Evolutionary conservation across 2,329 filamentous ascomycete species (phyloP), one percentile per base, ranked within the genome.

Genomic region (Cryphonectria japonica): DNA sequence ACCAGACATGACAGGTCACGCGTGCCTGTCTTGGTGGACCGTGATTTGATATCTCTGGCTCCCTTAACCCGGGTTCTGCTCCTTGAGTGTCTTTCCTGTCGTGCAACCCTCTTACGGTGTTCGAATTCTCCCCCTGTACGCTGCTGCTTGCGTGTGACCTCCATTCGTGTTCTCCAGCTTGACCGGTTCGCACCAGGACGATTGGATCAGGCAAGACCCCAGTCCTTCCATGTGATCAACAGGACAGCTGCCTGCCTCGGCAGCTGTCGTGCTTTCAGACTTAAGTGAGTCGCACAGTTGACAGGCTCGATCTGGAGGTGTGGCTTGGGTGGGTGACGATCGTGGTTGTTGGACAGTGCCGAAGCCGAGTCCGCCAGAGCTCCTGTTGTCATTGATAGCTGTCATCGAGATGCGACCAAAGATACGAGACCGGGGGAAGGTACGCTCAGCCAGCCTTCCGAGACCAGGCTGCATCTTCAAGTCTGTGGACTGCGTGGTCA

Each of bases 1-100:
- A 39, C 19, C 46, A 50, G 32, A n/a, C 22, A n/a, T 32, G 57
- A 61, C 59, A 37, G 32, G 34, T 61, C 59, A 61, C 59, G 59
- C 32, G n/a, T 34, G 32, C 34, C 59, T n/a, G 8, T 61, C 34
- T 26, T 14, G 32, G 16, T 4, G 19, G 59, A 8, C 32, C n/a
- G 52, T 57, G 46, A 29, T 29, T 60, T 37, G 57, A 22, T 60
- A 19, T 16, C 6, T 32, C 32, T n/a, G 19, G 14, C 57, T 37
- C 29, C 32, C 57, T 22, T 60, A 22, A 7, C 57, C 32, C 57
- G 57, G 57, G 57, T 19, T 50, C 29, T 16, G 32, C 57, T 29
- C 32, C 32, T 22, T 60, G 57, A 26, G 26, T 29, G 16, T n/a
- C 59, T 34, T 34, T 34, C 22, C 59, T 61, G 59, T 34, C 34